Evolutionary conservation across 2,329 filamentous ascomycete species (phyloP), one percentile per base, ranked within the genome.

Genomic region (Podosphaera fusca): DNA sequence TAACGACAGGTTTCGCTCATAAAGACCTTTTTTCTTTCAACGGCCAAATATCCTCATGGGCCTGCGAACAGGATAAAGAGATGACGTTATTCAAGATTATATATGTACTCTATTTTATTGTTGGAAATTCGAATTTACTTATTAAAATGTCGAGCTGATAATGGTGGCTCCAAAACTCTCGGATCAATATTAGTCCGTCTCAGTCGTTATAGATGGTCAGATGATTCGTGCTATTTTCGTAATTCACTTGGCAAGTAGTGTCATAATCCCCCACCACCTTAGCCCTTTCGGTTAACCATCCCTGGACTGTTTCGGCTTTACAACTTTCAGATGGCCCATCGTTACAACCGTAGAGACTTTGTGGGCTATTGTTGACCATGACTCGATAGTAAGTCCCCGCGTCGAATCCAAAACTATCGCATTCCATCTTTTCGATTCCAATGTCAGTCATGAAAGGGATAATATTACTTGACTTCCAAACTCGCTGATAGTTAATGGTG

Each of bases 371-470:
- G 63, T 77, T 77, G 10, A 76, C 74, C 30, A 77, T 62, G 0
- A 76, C 71, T 14, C 75, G 67, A 63, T 74, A 73, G 61, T 73
- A 78, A 2, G 69, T 69, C 9, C 71, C 63, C 1, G 40, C 69
- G 6, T 70, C 64, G 60, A 68, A 76, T 4, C 73, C 74, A 59
- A 72, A 73, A 58, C 71, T 72, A 50, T 73, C 70, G 62, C 75
- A 78, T 35, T 71, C 65, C 71, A 77, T 72, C 59, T 71, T 72
- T 67, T 78, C 75, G 29, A 78, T 69, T 1, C 72, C 75, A 36
- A 78, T 68, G 62, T 77, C 77, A 3, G 73, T 72, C 56, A 77
- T 62, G 65, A 77, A 78, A 0, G 74, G 73, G n/a, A 78, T 64
- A 61, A 77, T 74, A 55, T 71, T 67, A n/a, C 71, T 74, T 4